phyloP scores from a whole-genome alignment of 352 stramenopile genomes.

The Globisporangium spiculum region DNA sequence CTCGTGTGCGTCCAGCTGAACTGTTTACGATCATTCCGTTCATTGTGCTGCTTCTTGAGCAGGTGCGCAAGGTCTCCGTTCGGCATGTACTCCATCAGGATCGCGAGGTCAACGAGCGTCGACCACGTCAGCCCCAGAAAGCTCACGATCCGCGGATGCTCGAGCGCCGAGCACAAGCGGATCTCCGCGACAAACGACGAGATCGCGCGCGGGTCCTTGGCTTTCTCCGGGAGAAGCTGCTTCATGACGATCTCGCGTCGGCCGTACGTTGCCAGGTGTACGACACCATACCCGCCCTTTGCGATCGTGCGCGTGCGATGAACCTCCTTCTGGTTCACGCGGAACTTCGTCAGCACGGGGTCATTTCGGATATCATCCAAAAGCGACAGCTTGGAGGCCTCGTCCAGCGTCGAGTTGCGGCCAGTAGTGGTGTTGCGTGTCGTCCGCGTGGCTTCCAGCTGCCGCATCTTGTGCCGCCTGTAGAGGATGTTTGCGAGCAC shows the following conservation, averaged over 20 bases:
- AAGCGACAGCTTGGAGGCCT: slow-evolving; percentile 25
- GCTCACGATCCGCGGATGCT: slow-evolving; percentile 28
- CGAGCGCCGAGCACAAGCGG: slow-evolving; percentile 17
- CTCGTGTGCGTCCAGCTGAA: slow-evolving; percentile 28
- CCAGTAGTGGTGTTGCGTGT: slow-evolving; percentile 8
- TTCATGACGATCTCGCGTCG: slow-evolving; percentile 26
- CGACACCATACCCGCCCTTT: slow-evolving; percentile 55
- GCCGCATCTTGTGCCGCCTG: slow-evolving; percentile 13
- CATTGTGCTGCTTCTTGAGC: slow-evolving; percentile 16
- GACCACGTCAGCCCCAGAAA: slow-evolving; percentile 28
- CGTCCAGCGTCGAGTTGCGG: slow-evolving; percentile 9
- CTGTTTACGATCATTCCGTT: slow-evolving; percentile 20
- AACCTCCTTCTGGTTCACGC: slow-evolving; percentile 48
- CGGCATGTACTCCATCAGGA: slow-evolving; percentile 34
- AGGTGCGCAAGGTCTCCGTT: slow-evolving; percentile 27
- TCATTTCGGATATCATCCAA: slow-evolving; percentile 54
- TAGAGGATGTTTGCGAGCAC: slow-evolving; percentile 11
- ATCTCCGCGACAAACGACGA: slow-evolving; percentile 30
- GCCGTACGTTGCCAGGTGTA: slow-evolving; percentile 40
- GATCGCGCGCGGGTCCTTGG: slow-evolving; percentile 24
- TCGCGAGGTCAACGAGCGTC: slow-evolving; percentile 18
- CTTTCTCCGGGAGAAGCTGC: slow-evolving; percentile 16
- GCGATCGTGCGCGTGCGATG: slow-evolving; percentile 31
- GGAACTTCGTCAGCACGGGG: slow-evolving; percentile 37
- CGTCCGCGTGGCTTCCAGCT: slow-evolving; percentile 15